Evolutionary conservation across 352 stramenopile species (phyloP), one percentile per base, ranked within the genome.

Genomic region (Globisporangium recalcitrans): DNA sequence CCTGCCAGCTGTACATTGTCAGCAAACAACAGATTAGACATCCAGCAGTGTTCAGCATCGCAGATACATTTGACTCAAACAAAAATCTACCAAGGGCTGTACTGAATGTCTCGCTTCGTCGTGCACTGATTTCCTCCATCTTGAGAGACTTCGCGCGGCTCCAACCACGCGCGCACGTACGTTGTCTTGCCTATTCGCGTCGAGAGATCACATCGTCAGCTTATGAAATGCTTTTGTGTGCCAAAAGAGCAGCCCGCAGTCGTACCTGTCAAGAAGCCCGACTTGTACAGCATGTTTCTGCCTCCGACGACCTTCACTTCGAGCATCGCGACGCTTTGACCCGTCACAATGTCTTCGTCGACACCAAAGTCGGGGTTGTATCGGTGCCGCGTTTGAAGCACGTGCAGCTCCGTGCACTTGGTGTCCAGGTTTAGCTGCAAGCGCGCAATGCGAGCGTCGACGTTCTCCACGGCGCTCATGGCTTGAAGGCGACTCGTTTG

Each of bases 381-480:
- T 44, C 70, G 63, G 46, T 75, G 58, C 27, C 82, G 74, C 27
- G 74, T 76, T 49, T 76, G 77, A 24, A 87, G 62, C 22, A 67
- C 68, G 5, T 73, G 74, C 24, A 87, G 63, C 63, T 87, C 66
- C 29, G 71, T 64, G 19, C 48, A 67, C 47, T 78, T 82, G n/a
- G 67, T n/a, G 14, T 80, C 65, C 26, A 78, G 68, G 26, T 69
- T 63, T 42, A 80, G 75, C 24, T 89, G 73, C 36, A 89, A 69
- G 29, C 75, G 79, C 42, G 53, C 72, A 36, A 89, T 78, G 24
- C 76, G 80, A 47, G 63, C 73, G 21, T 75, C 78, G n/a, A 87
- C 76, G 68, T 89, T 79, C 52, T 89, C 80, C 38, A 89, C 80
- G 11, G 74, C 75, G 62, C 80, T 89, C 80, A 89, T 88, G 24